Evolutionary conservation across 2,329 filamentous ascomycete species (phyloP).

Genomic region (Magnaporthales sp.): DNA sequence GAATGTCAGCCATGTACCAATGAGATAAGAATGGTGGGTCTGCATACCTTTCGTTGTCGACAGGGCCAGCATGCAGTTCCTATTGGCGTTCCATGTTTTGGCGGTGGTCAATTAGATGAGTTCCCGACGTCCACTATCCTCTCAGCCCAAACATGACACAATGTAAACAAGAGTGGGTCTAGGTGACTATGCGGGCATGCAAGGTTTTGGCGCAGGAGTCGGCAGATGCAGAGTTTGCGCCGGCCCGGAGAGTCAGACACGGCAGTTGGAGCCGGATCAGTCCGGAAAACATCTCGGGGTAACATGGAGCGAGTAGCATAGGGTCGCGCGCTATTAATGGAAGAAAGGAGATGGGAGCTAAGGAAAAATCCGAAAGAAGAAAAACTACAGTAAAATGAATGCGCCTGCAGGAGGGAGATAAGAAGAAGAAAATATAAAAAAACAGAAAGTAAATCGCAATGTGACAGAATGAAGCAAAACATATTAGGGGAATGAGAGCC

Average conservation of each 20-base stretch:
- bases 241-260: background rate
- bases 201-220: background rate
- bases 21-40: background rate
- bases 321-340: background rate
- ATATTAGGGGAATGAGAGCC: background rate
- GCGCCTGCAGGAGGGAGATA: background rate
- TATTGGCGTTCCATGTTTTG: conserved; percentile 16
- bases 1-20: background rate
- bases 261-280: background rate
- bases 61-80: conserved; percentile 60
- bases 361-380: background rate
- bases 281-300: background rate
- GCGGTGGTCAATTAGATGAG: background rate
- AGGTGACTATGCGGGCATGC: background rate
- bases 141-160: background rate
- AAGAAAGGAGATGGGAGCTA: background rate
- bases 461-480: background rate
- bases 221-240: background rate
- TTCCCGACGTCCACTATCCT: background rate
- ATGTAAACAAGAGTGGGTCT: background rate
- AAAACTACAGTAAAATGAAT: background rate
- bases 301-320: background rate
- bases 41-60: conserved; percentile 57
- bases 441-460: background rate
- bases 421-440: background rate